Evolutionary conservation across 1,284 basidiomycete species (phyloP).

Genomic region (Heterobasidion occidentale): DNA sequence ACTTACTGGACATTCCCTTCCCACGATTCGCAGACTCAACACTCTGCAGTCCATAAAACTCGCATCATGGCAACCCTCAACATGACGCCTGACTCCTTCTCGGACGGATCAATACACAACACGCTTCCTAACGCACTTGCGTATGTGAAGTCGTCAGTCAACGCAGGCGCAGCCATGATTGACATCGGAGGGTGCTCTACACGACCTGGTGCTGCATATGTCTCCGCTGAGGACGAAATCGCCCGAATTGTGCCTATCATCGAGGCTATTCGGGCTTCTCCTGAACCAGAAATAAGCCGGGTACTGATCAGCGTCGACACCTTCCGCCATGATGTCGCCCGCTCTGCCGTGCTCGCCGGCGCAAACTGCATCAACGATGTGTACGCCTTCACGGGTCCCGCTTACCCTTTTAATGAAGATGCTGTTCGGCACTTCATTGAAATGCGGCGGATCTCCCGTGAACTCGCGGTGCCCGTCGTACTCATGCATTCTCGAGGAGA

Average conservation of each 20-base stretch:
- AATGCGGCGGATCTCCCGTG: conserved; percentile 66
- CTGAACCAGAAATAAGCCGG: conserved; percentile 15
- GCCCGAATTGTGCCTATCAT: conserved; percentile 71
- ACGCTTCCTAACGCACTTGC: conserved; percentile 38
- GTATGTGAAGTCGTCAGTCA: conserved; percentile 40
- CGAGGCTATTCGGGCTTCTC: conserved; percentile 27
- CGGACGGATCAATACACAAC: conserved; percentile 71
- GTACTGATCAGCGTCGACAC: conserved; percentile 87
- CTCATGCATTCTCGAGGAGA: conserved; percentile 94
- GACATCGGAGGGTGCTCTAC: conserved; percentile 96
- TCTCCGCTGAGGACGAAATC: conserved; percentile 71
- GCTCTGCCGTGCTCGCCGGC: conserved; percentile 72
- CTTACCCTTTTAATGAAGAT: conserved; percentile 33
- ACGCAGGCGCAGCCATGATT: conserved; percentile 67
- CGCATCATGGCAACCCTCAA: conserved; percentile 94
- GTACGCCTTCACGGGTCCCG: conserved; percentile 68
- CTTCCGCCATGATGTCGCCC: conserved; percentile 81
- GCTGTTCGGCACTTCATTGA: conserved; percentile 31
- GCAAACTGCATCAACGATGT: conserved; percentile 97
- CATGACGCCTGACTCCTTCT: conserved; percentile 95
- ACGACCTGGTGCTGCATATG: conserved; percentile 67
- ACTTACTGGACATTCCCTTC: conserved; percentile 45
- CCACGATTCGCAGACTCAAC: conserved; percentile 14
- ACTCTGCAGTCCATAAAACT: conserved; percentile 33
- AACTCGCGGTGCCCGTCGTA: conserved; percentile 64